Conservation (phyloP, 1,284 basidiomycete species). For the Puccinia triticina region DNA sequence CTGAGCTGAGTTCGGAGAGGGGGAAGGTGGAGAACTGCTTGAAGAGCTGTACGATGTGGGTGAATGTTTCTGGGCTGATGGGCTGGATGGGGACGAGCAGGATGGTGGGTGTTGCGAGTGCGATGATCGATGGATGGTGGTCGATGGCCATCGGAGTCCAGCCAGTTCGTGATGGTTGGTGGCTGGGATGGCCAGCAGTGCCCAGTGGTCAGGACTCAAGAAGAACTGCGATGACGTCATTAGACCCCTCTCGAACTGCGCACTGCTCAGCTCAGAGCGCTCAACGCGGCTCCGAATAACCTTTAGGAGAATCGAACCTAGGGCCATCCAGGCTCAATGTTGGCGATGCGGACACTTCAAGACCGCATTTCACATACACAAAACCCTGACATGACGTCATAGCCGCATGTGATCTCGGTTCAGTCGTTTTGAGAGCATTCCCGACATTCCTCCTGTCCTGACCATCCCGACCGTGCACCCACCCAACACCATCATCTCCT, state of each 20-base stretch:
- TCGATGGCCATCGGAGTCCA: background rate
- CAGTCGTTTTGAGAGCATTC: background rate
- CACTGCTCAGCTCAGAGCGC: too few species aligned
- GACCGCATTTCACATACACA: too few species aligned
- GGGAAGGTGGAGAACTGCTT: constrained; percentile 27
- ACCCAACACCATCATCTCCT: background rate
- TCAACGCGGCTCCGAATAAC: too few species aligned
- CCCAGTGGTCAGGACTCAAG: too few species aligned
- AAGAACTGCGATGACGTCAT: too few species aligned
- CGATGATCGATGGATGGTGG: constrained; percentile 37
- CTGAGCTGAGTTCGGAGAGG: constrained; percentile 23
- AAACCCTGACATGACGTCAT: background rate
- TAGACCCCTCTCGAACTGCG: too few species aligned
- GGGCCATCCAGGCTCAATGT: too few species aligned
- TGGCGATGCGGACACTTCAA: too few species aligned
- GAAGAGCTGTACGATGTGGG: background rate
- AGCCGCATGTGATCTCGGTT: background rate
- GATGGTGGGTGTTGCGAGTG: constrained; percentile 14
- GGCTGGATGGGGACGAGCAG: constrained; percentile 40
- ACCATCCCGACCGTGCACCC: background rate
- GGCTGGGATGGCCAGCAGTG: too few species aligned
- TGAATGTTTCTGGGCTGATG: constrained; percentile 2
- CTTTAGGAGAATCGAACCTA: too few species aligned
- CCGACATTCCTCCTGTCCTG: background rate
- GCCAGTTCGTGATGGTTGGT: too few species aligned